These are phyloP conservation scores for Lactarius sp. DNA, from an alignment of 768 basidiomycete species.

Conservation along the genomic window DNA sequence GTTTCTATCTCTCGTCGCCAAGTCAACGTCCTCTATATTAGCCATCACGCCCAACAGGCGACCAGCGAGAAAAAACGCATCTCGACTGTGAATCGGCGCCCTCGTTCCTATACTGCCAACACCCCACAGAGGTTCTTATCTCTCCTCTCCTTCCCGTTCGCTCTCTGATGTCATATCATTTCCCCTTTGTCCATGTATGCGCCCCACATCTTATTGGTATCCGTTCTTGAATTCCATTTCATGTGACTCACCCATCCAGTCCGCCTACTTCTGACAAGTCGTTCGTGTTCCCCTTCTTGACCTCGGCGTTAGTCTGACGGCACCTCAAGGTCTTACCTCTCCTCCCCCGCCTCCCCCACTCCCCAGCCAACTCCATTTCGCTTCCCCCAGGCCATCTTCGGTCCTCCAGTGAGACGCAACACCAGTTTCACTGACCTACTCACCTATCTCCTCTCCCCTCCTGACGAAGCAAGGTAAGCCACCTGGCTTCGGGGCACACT, in stretches of 20 bases:
- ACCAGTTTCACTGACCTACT: constrained; percentile 65
- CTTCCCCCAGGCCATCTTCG: constrained; percentile 33
- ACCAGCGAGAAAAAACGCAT: constrained; percentile 80
- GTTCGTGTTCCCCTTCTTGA: constrained; percentile 12
- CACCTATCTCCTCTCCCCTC: constrained; percentile 69
- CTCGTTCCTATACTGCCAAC: constrained; percentile 54
- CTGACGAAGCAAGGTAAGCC: constrained; percentile 45
- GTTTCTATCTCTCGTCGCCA: constrained; percentile 23
- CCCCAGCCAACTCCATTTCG: constrained; percentile 30
- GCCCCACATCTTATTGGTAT: neutral
- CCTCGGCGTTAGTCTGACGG: neutral
- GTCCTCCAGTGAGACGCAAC: constrained; percentile 43
- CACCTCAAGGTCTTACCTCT: constrained; percentile 8
- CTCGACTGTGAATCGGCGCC: constrained; percentile 51
- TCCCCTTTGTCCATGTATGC: neutral
- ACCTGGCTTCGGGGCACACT: neutral
- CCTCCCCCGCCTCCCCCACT: constrained; percentile 31
- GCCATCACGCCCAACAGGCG: constrained; percentile 78
- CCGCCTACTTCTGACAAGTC: constrained; percentile 14
- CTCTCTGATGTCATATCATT: constrained; percentile 12
- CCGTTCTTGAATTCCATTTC: neutral
- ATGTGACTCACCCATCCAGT: constrained; percentile 6
- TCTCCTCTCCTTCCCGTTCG: constrained; percentile 24
- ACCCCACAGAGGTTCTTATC: constrained; percentile 41
- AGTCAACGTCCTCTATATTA: constrained; percentile 31